Conservation (phyloP, 1,284 basidiomycete species). For the Afroboletus lepidellus region DNA sequence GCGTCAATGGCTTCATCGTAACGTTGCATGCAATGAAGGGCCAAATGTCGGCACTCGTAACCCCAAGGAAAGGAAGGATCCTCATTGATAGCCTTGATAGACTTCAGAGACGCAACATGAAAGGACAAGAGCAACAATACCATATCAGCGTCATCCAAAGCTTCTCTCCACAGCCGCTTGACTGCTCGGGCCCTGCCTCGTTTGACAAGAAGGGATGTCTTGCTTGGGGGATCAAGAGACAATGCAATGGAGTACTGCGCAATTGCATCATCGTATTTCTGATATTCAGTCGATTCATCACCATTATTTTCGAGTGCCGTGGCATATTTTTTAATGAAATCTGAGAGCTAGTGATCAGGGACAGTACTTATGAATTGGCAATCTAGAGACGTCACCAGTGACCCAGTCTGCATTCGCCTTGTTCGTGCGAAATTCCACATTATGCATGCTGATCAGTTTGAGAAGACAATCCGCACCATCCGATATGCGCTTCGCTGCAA, state of each 20-base stretch:
- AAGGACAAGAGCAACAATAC: neutral
- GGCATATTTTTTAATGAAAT: neutral
- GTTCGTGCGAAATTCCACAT: neutral
- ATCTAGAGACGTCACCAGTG: neutral
- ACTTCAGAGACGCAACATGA: neutral
- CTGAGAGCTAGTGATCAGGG: neutral
- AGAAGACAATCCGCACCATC: neutral
- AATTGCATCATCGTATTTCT: slow-evolving; percentile 2
- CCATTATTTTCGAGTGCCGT: neutral
- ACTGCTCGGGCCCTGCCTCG: neutral
- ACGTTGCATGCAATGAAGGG: neutral
- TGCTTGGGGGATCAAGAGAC: neutral
- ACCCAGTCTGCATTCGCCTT: neutral
- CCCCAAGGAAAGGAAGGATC: neutral
- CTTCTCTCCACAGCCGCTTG: neutral
- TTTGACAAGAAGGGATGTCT: slow-evolving; percentile 2
- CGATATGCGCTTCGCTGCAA: neutral
- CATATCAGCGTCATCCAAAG: neutral
- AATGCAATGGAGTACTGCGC: slow-evolving; percentile 1
- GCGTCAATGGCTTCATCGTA: neutral
- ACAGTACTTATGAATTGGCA: neutral
- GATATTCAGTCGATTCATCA: neutral
- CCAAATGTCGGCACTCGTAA: neutral
- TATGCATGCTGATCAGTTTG: neutral
- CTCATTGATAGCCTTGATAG: neutral